Percentiles rank a stretch among this genome's conserved stretches.
These are phyloP conservation scores for Sporothrix pallida DNA, from an alignment of 2,329 filamentous ascomycete genomes.

Conservation along the genomic window DNA sequence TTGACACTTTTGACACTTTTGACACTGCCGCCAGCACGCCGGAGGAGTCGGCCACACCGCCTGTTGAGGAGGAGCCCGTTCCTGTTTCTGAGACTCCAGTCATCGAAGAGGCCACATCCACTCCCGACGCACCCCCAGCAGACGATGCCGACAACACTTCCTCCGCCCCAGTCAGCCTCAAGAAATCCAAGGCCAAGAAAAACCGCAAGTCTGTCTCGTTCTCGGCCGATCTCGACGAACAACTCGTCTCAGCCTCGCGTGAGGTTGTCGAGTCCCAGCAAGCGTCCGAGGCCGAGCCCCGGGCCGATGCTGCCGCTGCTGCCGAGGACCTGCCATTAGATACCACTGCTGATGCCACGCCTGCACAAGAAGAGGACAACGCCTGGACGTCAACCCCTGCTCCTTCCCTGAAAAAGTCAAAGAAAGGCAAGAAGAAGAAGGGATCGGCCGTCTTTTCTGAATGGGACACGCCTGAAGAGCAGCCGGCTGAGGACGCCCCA, in stretches of 20 bases:
- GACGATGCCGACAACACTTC: not conserved
- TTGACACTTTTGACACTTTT: not conserved
- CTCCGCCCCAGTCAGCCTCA: slow-evolving; percentile 17
- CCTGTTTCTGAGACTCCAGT: not conserved
- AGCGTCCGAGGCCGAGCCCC: not conserved
- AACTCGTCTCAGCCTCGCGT: not conserved
- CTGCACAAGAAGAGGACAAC: not conserved
- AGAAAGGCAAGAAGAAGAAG: slow-evolving; percentile 43
- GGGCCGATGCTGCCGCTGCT: not conserved
- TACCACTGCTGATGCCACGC: not conserved
- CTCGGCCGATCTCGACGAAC: not conserved
- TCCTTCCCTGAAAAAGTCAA: slow-evolving; percentile 44
- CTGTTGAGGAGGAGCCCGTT: slow-evolving; percentile 14
- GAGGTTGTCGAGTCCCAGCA: not conserved
- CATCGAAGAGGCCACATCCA: not conserved
- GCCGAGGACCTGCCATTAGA: not conserved
- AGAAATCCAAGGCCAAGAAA: slow-evolving; percentile 32
- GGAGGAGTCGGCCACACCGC: not conserved
- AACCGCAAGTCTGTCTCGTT: slow-evolving; percentile 23
- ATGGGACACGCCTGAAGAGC: not conserved
- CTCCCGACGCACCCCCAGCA: not conserved
- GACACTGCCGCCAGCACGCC: not conserved
- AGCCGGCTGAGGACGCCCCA: not conserved
- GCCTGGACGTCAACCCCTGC: not conserved
- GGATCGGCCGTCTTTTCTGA: not conserved